Evolutionary conservation across 805 yeast genomes (phyloP).

Genomic region (Lachancea thermotolerans): DNA sequence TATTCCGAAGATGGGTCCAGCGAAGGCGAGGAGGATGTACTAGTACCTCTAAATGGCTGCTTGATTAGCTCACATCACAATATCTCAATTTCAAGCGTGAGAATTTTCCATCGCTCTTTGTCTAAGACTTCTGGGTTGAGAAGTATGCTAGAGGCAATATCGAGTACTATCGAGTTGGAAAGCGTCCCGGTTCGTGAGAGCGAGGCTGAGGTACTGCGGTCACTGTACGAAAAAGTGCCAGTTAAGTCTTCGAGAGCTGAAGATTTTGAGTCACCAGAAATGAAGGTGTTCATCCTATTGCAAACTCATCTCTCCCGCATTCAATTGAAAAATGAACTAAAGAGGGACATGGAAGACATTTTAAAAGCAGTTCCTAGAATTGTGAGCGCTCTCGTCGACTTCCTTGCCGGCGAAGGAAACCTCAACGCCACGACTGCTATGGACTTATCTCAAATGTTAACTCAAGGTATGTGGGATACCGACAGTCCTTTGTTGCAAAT

Average conservation of each 20-base stretch:
- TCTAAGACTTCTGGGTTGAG: slow-evolving; percentile 50
- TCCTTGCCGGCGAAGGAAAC: slow-evolving; percentile 72
- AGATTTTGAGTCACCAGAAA: slow-evolving; percentile 42
- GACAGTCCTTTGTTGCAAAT: slow-evolving; percentile 76
- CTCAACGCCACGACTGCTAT: slow-evolving; percentile 73
- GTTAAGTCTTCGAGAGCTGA: slow-evolving; percentile 38
- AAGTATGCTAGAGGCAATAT: slow-evolving; percentile 55
- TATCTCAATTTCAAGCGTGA: slow-evolving; percentile 60
- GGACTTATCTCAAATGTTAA: slow-evolving; percentile 83
- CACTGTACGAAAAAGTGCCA: slow-evolving; percentile 56
- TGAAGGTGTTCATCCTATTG: slow-evolving; percentile 65
- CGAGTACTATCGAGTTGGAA: slow-evolving; percentile 70
- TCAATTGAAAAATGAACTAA: slow-evolving; percentile 53
- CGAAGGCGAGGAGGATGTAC: slow-evolving; percentile 33
- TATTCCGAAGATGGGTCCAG: slow-evolving; percentile 24
- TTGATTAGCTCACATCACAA: slow-evolving; percentile 70
- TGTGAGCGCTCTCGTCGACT: slow-evolving; percentile 64
- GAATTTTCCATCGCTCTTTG: slow-evolving; percentile 45
- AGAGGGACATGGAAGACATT: slow-evolving; percentile 48
- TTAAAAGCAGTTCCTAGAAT: slow-evolving; percentile 45
- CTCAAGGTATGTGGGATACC: slow-evolving; percentile 79
- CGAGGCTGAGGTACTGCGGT: slow-evolving; percentile 45
- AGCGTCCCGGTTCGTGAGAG: slow-evolving; percentile 52
- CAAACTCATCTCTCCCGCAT: slow-evolving; percentile 78
- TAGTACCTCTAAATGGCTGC: slow-evolving; percentile 62